These are phyloP conservation scores for Lasiosphaeria ovina DNA, from an alignment of 495 filamentous ascomycete genomes.

Conservation along the genomic window DNA sequence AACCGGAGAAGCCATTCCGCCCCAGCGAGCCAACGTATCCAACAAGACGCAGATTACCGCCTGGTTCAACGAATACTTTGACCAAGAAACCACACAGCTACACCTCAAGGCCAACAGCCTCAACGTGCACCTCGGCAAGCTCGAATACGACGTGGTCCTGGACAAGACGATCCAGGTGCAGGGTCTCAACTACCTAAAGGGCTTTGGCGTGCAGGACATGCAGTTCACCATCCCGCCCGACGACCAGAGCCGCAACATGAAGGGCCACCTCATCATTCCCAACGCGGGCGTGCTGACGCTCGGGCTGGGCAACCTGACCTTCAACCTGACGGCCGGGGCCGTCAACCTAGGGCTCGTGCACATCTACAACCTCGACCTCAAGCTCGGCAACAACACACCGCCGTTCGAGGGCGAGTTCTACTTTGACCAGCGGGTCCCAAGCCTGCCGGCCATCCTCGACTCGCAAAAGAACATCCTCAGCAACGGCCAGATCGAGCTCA, in stretches of 20 bases:
- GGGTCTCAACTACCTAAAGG: slow-evolving; percentile 41
- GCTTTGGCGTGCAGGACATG: slow-evolving; percentile 44
- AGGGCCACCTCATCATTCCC: slow-evolving; percentile 39
- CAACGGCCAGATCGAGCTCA: slow-evolving; percentile 40
- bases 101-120: slow-evolving; percentile 37
- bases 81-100: slow-evolving; percentile 33
- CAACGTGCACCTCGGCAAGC: slow-evolving; percentile 35
- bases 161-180: slow-evolving; percentile 41
- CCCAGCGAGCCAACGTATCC: slow-evolving; percentile 37
- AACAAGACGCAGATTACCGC: slow-evolving; percentile 40
- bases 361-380: slow-evolving; percentile 37
- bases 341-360: slow-evolving; percentile 41
- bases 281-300: slow-evolving; percentile 49
- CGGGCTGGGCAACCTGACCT: slow-evolving; percentile 46
- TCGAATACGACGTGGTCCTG: slow-evolving; percentile 36
- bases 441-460: slow-evolving; percentile 37
- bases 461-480: slow-evolving; percentile 32
- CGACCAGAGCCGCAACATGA: slow-evolving; percentile 39
- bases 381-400: slow-evolving; percentile 47
- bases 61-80: slow-evolving; percentile 39
- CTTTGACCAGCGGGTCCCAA: slow-evolving; percentile 33
- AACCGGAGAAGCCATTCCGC: slow-evolving; percentile 34
- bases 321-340: slow-evolving; percentile 41
- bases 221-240: slow-evolving; percentile 38
- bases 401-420: slow-evolving; percentile 38